Percentiles rank a stretch among this genome's conserved stretches.
Conservation (phyloP, 2,329 filamentous ascomycete species). For the Colletotrichum destructivum region DNA sequence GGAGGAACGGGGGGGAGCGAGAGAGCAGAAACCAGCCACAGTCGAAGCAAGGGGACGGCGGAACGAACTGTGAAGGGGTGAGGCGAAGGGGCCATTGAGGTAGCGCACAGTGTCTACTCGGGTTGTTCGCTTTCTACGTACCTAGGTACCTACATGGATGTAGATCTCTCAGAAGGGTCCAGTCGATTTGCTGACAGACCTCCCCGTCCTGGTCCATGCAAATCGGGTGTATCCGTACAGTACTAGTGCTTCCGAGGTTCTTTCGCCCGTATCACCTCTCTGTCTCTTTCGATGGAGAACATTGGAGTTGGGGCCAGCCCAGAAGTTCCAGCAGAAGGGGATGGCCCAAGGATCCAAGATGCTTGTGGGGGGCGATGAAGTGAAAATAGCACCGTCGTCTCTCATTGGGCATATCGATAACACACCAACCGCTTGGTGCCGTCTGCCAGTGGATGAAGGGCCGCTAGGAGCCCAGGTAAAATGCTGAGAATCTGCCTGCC, state of each 20-base stretch:
- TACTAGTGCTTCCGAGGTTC: neutral
- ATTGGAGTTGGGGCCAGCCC: neutral
- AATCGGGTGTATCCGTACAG: neutral
- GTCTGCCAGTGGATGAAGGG: conserved; percentile 2
- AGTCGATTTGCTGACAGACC: conserved; percentile 21
- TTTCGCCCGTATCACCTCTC: neutral
- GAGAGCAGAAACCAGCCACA: conserved; percentile 1
- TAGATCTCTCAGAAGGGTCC: too few species aligned
- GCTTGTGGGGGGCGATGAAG: neutral
- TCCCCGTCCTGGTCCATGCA: conserved; percentile 26
- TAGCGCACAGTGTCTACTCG: conserved; percentile 7
- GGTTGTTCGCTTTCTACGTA: conserved; percentile 2
- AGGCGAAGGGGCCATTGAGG: conserved; percentile 2
- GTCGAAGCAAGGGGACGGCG: conserved; percentile 18
- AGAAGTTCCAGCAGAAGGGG: conserved; percentile 8
- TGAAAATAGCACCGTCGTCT: neutral
- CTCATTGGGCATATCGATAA: conserved; percentile 4
- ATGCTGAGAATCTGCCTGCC: too few species aligned
- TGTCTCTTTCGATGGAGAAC: neutral
- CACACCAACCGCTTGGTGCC: conserved; percentile 9
- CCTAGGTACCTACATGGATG: neutral
- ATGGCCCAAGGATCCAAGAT: neutral
- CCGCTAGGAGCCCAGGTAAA: neutral
- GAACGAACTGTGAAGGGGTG: conserved; percentile 1
- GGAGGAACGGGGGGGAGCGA: conserved; percentile 5